phyloP scores from a whole-genome alignment of 2,329 filamentous ascomycete genomes.

The Talaromyces sp. region DNA sequence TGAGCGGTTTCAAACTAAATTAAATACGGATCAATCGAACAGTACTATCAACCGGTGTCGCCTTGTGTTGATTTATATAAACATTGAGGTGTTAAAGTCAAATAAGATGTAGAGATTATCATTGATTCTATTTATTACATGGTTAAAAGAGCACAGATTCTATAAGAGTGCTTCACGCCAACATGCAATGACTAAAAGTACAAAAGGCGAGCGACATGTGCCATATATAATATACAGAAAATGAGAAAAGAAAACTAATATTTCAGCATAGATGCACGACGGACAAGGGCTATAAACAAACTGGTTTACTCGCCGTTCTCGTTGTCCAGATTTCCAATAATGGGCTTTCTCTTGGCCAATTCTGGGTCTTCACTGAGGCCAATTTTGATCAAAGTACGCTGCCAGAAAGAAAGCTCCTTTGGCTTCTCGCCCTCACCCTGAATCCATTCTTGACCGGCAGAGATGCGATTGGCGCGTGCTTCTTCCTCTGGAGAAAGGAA shows the following conservation, averaged over 20 bases:
- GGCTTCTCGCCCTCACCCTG: slow-evolving; percentile 53
- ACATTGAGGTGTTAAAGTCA: background rate
- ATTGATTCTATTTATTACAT: background rate
- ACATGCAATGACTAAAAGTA: background rate
- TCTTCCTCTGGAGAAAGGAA: slow-evolving; percentile 65
- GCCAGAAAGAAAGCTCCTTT: slow-evolving; percentile 29
- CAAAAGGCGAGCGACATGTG: background rate
- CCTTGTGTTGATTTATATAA: background rate
- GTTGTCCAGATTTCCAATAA: slow-evolving; percentile 34
- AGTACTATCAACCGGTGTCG: background rate
- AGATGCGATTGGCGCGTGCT: slow-evolving; percentile 56
- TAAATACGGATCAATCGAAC: background rate
- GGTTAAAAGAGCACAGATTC: background rate
- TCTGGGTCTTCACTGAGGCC: slow-evolving; percentile 38
- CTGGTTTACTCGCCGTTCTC: slow-evolving; percentile 20
- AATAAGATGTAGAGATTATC: background rate
- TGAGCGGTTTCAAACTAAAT: background rate
- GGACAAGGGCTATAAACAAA: background rate
- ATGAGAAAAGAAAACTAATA: background rate
- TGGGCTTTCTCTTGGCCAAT: slow-evolving; percentile 30
- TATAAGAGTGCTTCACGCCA: background rate
- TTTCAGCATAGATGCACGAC: background rate
- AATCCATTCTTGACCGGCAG: slow-evolving; percentile 61
- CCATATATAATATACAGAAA: background rate
- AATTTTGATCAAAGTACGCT: slow-evolving; percentile 34